Evolutionary conservation across 2,329 filamentous ascomycete species (phyloP), one percentile per base, ranked within the genome.

Genomic region (Aspergillus japonicus): DNA sequence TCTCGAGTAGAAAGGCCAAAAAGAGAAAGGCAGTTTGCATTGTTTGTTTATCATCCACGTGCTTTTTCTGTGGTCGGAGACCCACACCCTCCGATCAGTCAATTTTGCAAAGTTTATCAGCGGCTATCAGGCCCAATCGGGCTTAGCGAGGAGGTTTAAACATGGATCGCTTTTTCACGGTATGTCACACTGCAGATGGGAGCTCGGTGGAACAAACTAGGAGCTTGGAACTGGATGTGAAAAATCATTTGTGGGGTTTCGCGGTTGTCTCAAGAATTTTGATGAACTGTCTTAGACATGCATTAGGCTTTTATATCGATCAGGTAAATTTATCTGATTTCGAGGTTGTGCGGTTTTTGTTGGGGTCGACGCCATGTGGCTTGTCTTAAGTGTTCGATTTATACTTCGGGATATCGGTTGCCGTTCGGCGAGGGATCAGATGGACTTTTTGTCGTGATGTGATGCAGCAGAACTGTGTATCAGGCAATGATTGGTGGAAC

Each of bases 61-160:
- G 64, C 60, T 49, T 51, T 8, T 44, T 16, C 16, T 16, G 4
- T 35, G 11, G 39, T 44, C 50, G 56, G 58, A 55, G 31, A 12
- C n/a, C 23, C 24, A 31, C 16, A 59, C 64, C 64, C 65, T 63
- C 59, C 56, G 60, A 65, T 65, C 63, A 62, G 50, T 58, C 59
- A 64, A 52, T 47, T 59, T 55, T 57, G 59, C 59, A 65, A 62
- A 63, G 62, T 63, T 62, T 62, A 66, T 65, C 60, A 66, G 60
- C 21, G n/a, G 26, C 35, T 50, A 50, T 58, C 60, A 61, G 48
- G 14, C 49, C 60, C 23, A 23, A 60, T 60, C 2, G 5, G 21
- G 64, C 19, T 59, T 62, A 62, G 58, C 21, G 35, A 24, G 23
- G n/a, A 21, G 47, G 48, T 44, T 62, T 60, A 60, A 61, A 61